These are phyloP conservation scores for Hymenochaete sp. DNA, from an alignment of 1,284 basidiomycete species.

Conservation along the genomic window DNA sequence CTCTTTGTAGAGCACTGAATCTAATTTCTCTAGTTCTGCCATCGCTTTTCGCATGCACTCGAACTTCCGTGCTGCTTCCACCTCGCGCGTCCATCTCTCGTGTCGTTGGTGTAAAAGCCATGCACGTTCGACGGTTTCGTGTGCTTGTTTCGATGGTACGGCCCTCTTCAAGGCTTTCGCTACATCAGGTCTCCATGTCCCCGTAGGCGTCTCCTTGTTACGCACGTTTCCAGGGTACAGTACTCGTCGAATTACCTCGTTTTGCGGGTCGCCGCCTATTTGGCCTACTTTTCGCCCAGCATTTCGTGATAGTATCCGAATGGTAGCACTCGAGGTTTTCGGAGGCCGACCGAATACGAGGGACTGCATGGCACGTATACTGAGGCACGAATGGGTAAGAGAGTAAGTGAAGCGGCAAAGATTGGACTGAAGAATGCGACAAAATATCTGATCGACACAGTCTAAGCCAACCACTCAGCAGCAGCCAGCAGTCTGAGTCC, in stretches of 20 bases:
- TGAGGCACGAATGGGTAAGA: too few species aligned
- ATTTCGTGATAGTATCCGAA: conserved; percentile 10
- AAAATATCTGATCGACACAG: too few species aligned
- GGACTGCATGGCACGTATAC: too few species aligned
- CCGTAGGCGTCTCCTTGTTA: conserved; percentile 63
- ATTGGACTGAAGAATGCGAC: too few species aligned
- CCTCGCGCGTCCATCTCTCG: conserved; percentile 57
- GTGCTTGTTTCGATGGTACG: conserved; percentile 78
- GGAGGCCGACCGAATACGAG: too few species aligned
- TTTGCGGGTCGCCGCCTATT: conserved; percentile 44
- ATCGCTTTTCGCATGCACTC: conserved; percentile 73
- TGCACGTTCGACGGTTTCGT: conserved; percentile 90
- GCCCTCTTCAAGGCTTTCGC: conserved; percentile 62
- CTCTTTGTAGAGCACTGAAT: conserved; percentile 58
- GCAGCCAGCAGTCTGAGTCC: too few species aligned
- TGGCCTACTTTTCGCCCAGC: conserved; percentile 19
- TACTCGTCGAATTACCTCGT: conserved; percentile 64
- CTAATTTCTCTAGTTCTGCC: conserved; percentile 65
- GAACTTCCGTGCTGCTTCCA: conserved; percentile 64
- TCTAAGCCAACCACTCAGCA: too few species aligned
- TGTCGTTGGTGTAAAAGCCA: conserved; percentile 80
- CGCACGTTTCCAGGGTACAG: conserved; percentile 74
- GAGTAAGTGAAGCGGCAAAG: too few species aligned
- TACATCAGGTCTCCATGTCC: conserved; percentile 73
- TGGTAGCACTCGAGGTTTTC: too few species aligned